phyloP scores from a whole-genome alignment of 345 rosid genomes.

The Triadica sebifera region DNA sequence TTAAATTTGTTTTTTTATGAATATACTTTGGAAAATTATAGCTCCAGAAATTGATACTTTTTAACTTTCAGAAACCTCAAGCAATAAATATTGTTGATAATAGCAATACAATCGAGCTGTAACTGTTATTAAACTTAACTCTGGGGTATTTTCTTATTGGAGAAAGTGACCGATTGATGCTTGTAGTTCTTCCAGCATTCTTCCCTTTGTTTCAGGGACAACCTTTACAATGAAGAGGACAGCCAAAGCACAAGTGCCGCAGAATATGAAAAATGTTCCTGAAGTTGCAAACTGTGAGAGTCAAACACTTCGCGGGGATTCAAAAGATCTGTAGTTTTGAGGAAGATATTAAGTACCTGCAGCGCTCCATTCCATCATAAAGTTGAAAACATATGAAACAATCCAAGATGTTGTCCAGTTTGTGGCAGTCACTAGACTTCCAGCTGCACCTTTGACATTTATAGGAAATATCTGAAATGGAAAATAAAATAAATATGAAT shows the following conservation, averaged over 20 bases:
- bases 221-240: conserved; percentile 3
- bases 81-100: too few relatives aligned
- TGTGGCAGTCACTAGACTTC: conserved; percentile 45
- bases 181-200: conserved; percentile 10
- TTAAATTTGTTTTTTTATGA: neutral
- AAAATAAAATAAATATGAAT: neutral
- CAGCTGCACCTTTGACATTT: conserved; percentile 61
- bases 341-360: conserved; percentile 26
- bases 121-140: too few relatives aligned
- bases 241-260: neutral
- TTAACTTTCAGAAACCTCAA: neutral
- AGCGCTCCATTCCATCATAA: conserved; percentile 51
- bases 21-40: too few relatives aligned
- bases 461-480: conserved; percentile 64
- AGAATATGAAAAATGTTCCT: conserved; percentile 11
- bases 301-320: neutral
- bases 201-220: conserved; percentile 9
- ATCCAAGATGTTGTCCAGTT: conserved; percentile 55
- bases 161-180: conserved; percentile 3
- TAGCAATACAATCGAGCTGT: too few relatives aligned
- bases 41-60: neutral
- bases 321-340: too few relatives aligned
- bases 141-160: neutral
- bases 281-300: neutral
- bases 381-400: conserved; percentile 44